Evolutionary conservation across 2,329 filamentous ascomycete genomes (phyloP).

Genomic region (Niveomyces coronatus): DNA sequence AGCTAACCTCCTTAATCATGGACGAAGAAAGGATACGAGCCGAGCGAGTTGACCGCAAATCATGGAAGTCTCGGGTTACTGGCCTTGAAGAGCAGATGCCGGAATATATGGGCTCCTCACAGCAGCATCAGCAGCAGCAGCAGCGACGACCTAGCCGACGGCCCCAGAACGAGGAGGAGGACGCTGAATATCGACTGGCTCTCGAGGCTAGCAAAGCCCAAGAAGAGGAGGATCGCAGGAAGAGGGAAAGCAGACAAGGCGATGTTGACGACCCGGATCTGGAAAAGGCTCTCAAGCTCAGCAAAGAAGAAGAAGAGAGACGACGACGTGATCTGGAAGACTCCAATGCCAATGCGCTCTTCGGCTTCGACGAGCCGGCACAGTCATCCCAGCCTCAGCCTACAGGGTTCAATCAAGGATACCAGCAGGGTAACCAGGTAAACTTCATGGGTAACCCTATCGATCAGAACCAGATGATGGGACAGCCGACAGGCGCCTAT

Average conservation of each 20-base stretch:
- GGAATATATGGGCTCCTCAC: constrained; percentile 25
- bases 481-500: constrained; percentile 67
- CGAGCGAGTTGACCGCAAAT: constrained; percentile 82
- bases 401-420: constrained; percentile 92
- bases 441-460: constrained; percentile 97
- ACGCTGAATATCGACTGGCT: constrained; percentile 81
- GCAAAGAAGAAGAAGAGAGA: constrained; percentile 87
- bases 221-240: constrained; percentile 78
- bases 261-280: constrained; percentile 74
- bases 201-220: constrained; percentile 93
- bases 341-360: constrained; percentile 75
- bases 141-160: constrained; percentile 37
- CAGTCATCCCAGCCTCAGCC: constrained; percentile 57
- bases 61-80: constrained; percentile 93
- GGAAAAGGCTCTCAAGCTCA: constrained; percentile 88
- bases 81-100: constrained; percentile 75
- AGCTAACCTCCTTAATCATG: constrained; percentile 81
- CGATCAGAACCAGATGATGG: constrained; percentile 63
- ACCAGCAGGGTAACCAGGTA: constrained; percentile 91
- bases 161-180: constrained; percentile 62
- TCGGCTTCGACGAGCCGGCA: constrained; percentile 60
- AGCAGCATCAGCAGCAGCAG: constrained; percentile 30
- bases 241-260: constrained; percentile 53
- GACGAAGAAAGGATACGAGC: constrained; percentile 88
- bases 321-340: constrained; percentile 80